Base-by-base conservation (phyloP, 805 yeast genomes). In the Danielozyma ontarioensis region DNA sequence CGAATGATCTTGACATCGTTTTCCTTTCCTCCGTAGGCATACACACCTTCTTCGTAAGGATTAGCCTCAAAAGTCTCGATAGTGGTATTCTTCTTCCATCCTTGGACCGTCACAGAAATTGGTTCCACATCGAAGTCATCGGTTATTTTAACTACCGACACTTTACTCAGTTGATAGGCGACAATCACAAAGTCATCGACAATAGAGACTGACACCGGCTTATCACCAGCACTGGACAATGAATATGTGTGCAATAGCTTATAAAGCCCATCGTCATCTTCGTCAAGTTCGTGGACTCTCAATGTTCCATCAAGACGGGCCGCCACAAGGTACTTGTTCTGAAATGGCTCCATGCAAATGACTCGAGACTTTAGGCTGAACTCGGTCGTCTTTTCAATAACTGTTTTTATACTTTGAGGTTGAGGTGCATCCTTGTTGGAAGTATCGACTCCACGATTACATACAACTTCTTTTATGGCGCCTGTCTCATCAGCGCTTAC, bases 11-110 rank as follows among this genome's bases (percentile, higher is more conserved):
- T 74, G 4, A 84, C 59, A 52, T 85, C 89, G 38, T 78, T 78
- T 46, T 88, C 94, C 50, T 85, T 76, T 18, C 97, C 98, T 23
- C 97, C 97, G 48, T 66, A 75, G 1, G 93, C 95, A 56, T 83
- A 76, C 2, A 78, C 54, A 15, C 75, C 73, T 5, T 55, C 53
- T 14, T 64, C 68, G 12, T 54, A 48, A 3, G 78, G 80, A 46
- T 76, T 76, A 21, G 59, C 53, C 10, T 57, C 53, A 49, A 72
- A 74, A 24, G 77, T 55, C 36, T 68, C 59, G 26, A 80, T 53
- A 5, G 79, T 76, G 3, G 70, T 77, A 26, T 57, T 60, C 8
- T 19, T 19, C 22, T 19, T 19, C 22, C 22, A 16, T 22, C 45
- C 39, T 12, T 55, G 51, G 6, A 79, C 44, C 17, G 54, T 42